Evolutionary conservation across 139 green algal species (phyloP).

Genomic region (Raphidocelis subcapitata): DNA sequence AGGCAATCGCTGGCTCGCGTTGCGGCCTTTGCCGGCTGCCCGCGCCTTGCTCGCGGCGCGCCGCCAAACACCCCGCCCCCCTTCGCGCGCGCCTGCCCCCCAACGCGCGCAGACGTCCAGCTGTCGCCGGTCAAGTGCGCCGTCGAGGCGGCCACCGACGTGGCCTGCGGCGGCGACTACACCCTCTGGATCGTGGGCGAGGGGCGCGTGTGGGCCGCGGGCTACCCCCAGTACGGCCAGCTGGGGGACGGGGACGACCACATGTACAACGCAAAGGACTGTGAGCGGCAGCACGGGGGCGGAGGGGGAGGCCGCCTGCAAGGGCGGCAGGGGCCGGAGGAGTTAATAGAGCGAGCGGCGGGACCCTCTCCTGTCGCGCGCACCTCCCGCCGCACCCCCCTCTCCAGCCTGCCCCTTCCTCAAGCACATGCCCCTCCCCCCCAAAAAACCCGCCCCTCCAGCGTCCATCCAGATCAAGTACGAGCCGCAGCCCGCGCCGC

Average conservation of each 20-base stretch:
- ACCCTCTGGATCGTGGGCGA: slow-evolving; percentile 70
- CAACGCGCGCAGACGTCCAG: slow-evolving; percentile 66
- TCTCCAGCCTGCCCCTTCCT: no score
- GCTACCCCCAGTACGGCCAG: slow-evolving; percentile 90
- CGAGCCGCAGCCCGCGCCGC: slow-evolving; percentile 79
- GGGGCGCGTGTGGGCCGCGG: slow-evolving; percentile 35
- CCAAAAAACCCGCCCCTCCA: slow-evolving; percentile 20
- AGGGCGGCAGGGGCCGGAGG: no score
- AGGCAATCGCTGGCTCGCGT: no score
- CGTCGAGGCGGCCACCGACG: slow-evolving; percentile 52
- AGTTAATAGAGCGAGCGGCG: background rate
- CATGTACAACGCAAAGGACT: slow-evolving; percentile 87
- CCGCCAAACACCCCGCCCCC: background rate
- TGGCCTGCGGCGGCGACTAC: slow-evolving; percentile 89
- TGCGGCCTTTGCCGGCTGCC: no score
- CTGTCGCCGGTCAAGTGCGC: slow-evolving; percentile 39
- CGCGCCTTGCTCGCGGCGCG: no score
- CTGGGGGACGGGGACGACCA: slow-evolving; percentile 90
- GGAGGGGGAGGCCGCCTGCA: background rate
- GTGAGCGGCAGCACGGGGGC: slow-evolving; percentile 39
- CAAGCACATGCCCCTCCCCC: background rate
- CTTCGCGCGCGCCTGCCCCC: background rate
- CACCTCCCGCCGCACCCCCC: no score
- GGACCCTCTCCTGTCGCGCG: no score
- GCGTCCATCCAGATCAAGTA: slow-evolving; percentile 88